These are phyloP conservation scores for Hirschfeldia incana DNA, from an alignment of 345 rosid species.

Conservation along the genomic window DNA sequence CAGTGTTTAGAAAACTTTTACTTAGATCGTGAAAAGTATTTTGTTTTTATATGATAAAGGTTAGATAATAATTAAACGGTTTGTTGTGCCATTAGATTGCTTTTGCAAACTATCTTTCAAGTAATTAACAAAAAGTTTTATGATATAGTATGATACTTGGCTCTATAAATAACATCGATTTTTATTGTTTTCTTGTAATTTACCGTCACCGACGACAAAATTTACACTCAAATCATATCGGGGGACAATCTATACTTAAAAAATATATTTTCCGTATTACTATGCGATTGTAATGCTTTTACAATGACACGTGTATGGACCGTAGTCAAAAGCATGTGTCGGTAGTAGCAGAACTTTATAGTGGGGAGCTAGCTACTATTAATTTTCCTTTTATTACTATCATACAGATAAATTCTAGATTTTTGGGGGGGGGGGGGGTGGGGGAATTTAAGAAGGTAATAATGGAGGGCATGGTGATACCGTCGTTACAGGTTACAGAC, in stretches of 20 bases:
- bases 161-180: background rate
- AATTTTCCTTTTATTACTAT: background rate
- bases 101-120: background rate
- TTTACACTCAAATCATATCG: background rate
- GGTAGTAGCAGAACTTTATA: slow-evolving; percentile 23
- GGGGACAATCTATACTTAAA: background rate
- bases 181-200: background rate
- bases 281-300: background rate
- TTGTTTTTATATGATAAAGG: slow-evolving; percentile 19
- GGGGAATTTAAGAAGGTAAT: background rate
- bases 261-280: background rate
- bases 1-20: background rate
- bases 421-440: background rate
- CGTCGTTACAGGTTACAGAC: background rate
- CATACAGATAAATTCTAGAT: background rate
- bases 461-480: slow-evolving; percentile 14
- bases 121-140: slow-evolving; percentile 1
- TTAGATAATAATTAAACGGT: slow-evolving; percentile 2
- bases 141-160: background rate
- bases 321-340: slow-evolving; percentile 29
- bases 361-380: background rate
- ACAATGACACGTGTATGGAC: slow-evolving; percentile 28
- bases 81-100: too few relatives aligned
- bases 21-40: background rate
- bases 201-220: background rate